Conservation (phyloP, 495 filamentous ascomycete genomes). For the Aspergillus bridgeri region DNA sequence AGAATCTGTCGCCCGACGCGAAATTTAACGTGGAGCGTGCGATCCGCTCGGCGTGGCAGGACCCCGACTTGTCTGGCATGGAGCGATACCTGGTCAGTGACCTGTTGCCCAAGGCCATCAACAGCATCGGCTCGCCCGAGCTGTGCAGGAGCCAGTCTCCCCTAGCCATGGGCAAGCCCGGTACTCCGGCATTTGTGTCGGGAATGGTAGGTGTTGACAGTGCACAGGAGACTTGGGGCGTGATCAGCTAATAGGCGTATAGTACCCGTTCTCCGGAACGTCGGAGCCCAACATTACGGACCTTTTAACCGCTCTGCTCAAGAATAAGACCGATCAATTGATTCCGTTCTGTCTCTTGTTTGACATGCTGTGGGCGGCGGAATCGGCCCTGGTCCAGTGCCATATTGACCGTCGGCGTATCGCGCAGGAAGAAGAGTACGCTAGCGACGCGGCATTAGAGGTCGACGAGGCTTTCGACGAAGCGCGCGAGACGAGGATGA, state of each 20-base stretch:
- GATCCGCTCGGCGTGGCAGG: slow-evolving; percentile 24
- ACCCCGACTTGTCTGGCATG: slow-evolving; percentile 19
- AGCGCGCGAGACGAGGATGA: slow-evolving; percentile 18
- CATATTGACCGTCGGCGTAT: slow-evolving; percentile 26
- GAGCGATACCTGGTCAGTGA: slow-evolving; percentile 23
- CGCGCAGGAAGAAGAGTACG: slow-evolving; percentile 20
- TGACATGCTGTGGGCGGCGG: slow-evolving; percentile 24
- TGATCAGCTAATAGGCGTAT: not conserved
- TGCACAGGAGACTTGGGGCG: not conserved
- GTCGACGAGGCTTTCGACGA: slow-evolving; percentile 18
- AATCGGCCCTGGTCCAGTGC: slow-evolving; percentile 25
- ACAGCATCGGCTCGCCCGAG: slow-evolving; percentile 16
- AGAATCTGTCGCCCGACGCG: slow-evolving; percentile 14
- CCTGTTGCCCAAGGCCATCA: slow-evolving; percentile 19
- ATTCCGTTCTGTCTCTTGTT: slow-evolving; percentile 18
- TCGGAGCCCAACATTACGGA: slow-evolving; percentile 23
- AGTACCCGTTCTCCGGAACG: slow-evolving; percentile 20
- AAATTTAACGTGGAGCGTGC: slow-evolving; percentile 24
- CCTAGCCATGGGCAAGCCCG: not conserved
- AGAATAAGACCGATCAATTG: slow-evolving; percentile 16
- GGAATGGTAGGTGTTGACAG: slow-evolving; percentile 19
- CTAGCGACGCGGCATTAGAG: slow-evolving; percentile 13
- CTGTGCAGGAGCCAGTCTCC: slow-evolving; percentile 3
- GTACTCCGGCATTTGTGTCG: not conserved
- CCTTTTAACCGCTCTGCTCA: slow-evolving; percentile 17